Conservation (phyloP, 768 basidiomycete species). For the Tulasnella sp. region DNA sequence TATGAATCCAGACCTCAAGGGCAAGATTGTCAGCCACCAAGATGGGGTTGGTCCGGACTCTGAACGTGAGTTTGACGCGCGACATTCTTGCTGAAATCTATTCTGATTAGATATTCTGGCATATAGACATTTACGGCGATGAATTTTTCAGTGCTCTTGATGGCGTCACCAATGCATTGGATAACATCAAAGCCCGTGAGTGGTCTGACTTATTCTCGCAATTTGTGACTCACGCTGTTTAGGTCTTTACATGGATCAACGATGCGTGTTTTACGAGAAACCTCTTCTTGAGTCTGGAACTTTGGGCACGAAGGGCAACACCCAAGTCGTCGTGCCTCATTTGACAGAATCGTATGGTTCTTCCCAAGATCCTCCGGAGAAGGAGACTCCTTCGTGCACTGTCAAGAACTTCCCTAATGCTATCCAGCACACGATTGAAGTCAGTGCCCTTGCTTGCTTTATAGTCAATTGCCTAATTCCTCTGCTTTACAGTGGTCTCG, state of each 20-base stretch:
- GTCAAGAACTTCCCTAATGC: slow-evolving; percentile 99
- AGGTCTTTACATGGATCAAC: slow-evolving; percentile 97
- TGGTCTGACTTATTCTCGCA: slow-evolving; percentile 11
- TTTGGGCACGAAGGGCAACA: slow-evolving; percentile 95
- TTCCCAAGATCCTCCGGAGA: slow-evolving; percentile 98
- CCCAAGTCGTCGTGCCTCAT: slow-evolving; percentile 89
- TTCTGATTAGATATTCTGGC: slow-evolving; percentile 12
- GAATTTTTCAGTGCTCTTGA: slow-evolving; percentile 80
- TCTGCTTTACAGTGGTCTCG: slow-evolving; percentile 67
- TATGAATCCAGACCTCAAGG: slow-evolving; percentile 87
- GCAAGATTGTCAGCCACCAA: slow-evolving; percentile 80
- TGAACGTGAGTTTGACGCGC: slow-evolving; percentile 53
- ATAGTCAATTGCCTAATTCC: not conserved
- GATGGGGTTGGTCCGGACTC: slow-evolving; percentile 88
- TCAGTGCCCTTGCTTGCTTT: slow-evolving; percentile 24
- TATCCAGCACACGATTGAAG: slow-evolving; percentile 96
- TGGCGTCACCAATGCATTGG: slow-evolving; percentile 93
- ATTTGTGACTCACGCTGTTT: slow-evolving; percentile 6
- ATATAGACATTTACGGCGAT: slow-evolving; percentile 75
- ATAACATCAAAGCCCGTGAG: slow-evolving; percentile 92
- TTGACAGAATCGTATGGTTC: slow-evolving; percentile 94
- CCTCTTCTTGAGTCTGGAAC: slow-evolving; percentile 96
- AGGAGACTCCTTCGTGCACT: slow-evolving; percentile 91
- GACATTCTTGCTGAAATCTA: not conserved
- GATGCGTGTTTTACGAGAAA: slow-evolving; percentile 93